Percentiles rank a stretch among this genome's conserved stretches.
Evolutionary conservation across 371 early-diverging fungal species (phyloP).

Genomic region (Coelomomyces lativittatus): DNA sequence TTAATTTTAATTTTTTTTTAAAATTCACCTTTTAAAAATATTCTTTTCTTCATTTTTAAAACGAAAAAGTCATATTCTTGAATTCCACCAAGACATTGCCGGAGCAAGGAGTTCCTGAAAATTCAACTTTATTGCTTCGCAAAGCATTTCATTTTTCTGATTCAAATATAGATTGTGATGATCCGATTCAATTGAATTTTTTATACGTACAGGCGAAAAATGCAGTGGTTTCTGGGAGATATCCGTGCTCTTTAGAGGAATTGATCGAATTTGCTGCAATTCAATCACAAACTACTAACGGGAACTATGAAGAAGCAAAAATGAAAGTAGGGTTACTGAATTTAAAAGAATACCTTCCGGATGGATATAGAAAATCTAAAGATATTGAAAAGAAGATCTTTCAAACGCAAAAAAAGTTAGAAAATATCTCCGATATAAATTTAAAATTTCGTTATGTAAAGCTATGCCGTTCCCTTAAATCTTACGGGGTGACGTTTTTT

Average conservation of each 20-base stretch:
- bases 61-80: constrained; percentile 13
- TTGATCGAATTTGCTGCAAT: constrained; percentile 28
- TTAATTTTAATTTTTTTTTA: background rate
- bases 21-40: background rate
- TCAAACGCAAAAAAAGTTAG: constrained; percentile 24
- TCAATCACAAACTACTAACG: constrained; percentile 25
- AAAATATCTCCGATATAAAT: constrained; percentile 23
- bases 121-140: constrained; percentile 18
- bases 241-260: constrained; percentile 31
- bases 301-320: constrained; percentile 31
- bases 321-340: constrained; percentile 21
- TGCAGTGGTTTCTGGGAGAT: constrained; percentile 20
- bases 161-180: constrained; percentile 26
- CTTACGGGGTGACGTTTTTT: constrained; percentile 40
- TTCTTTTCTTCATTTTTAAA: background rate
- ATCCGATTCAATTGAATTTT: constrained; percentile 33
- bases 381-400: constrained; percentile 22
- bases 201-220: constrained; percentile 23
- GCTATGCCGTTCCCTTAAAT: constrained; percentile 23
- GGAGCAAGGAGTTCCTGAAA: constrained; percentile 27
- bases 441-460: constrained; percentile 38
- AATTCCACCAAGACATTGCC: constrained; percentile 23
- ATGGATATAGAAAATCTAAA: constrained; percentile 18
- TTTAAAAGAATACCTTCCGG: constrained; percentile 19
- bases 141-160: constrained; percentile 39